Conservation (phyloP, 2,329 filamentous ascomycete species). For the Ilyonectria sp. region DNA sequence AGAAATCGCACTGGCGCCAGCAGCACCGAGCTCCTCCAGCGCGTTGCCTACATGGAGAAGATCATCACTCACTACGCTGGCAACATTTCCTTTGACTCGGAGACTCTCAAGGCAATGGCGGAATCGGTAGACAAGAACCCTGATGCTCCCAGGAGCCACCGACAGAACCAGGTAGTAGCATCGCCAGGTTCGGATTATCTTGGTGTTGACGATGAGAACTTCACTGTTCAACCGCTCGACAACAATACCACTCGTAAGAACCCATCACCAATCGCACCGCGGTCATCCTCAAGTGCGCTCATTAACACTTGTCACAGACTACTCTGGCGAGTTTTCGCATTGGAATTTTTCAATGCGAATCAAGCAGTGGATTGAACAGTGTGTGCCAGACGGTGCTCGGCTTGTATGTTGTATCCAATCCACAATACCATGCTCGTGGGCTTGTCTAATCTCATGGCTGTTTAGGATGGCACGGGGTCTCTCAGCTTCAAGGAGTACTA, state of each 20-base stretch:
- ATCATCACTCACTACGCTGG: constrained; percentile 64
- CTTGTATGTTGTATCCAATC: constrained; percentile 44
- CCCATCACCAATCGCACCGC: constrained; percentile 12
- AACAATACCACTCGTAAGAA: constrained; percentile 59
- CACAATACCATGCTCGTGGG: background rate
- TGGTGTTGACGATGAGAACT: constrained; percentile 55
- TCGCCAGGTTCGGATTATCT: constrained; percentile 47
- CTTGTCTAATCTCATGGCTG: constrained; percentile 11
- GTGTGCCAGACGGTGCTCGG: constrained; percentile 47
- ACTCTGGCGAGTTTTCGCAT: constrained; percentile 67
- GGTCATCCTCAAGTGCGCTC: constrained; percentile 16
- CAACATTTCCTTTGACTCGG: constrained; percentile 51
- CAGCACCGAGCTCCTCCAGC: constrained; percentile 46
- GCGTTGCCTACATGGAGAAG: constrained; percentile 59
- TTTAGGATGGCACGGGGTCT: constrained; percentile 47
- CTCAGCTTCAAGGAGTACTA: constrained; percentile 59
- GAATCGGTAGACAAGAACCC: constrained; percentile 57
- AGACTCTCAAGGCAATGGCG: constrained; percentile 57
- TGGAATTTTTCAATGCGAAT: constrained; percentile 68
- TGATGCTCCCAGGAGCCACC: constrained; percentile 33
- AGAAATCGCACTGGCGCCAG: constrained; percentile 44
- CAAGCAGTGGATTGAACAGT: constrained; percentile 64
- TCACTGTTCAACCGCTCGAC: constrained; percentile 58
- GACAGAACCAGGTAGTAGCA: constrained; percentile 40
- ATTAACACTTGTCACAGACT: constrained; percentile 54